Base-by-base conservation (phyloP, 352 stramenopile species). In the Globisporangium middletonii region DNA sequence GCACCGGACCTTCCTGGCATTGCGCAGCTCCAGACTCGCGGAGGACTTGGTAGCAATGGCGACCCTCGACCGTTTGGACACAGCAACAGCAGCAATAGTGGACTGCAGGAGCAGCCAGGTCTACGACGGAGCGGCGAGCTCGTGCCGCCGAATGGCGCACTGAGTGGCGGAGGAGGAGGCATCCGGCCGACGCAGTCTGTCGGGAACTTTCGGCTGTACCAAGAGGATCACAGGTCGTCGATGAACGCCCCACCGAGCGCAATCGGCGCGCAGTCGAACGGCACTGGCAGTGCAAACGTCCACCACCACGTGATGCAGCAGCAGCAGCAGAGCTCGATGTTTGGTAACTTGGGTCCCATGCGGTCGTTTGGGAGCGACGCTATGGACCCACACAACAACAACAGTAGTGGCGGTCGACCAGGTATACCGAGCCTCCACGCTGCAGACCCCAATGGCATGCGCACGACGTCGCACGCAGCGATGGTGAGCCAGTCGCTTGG, bases 151-250 rank as follows among this genome's bases (percentile, higher is more conserved):
- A 37, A 57, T 54, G 49, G 67, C 23, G 50, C 49, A 44, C 16
- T 54, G 11, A 48, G 30, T 30, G 28, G 69, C 55, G 63, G 33
- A 38, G 33, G 33, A 38, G 33, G 33, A 38, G 33, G 73, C 55
- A 69, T 92, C 52, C 72, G 83, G 28, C 79, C 81, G 26, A 72
- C 76, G 7, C 66, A 80, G 38, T 94, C 83, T 3, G 76, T 94
- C 15, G 83, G 79, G 1, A 91, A 94, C 45, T 89, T 92, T n/a
- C 72, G 74, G 9, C 68, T 73, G 53, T 87, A 86, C 51, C 70
- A 84, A 61, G 70, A 86, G 4, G 78, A 88, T 2, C 69, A 77
- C 30, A 64, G 55, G 23, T 61, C 55, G 43, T 27, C 18, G 6
- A 11, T 38, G 33, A 38, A 38, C 33, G 33, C 33, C 6, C 30